Conservation (phyloP, 2,329 filamentous ascomycete species). For the Fusarium dimerum region DNA sequence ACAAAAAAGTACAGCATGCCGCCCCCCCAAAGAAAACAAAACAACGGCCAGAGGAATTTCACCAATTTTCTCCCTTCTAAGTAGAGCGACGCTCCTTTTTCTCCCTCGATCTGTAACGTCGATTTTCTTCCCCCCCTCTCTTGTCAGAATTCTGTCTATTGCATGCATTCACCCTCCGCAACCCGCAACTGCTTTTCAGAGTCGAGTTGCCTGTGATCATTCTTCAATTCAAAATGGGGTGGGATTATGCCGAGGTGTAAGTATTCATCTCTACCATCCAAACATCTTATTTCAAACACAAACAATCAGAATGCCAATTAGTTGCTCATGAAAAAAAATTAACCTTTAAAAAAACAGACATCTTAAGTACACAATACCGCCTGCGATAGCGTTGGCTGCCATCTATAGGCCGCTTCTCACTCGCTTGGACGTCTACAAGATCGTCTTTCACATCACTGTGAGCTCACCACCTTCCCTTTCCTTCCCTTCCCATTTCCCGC, state of each 20-base stretch:
- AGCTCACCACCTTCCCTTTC: rapidly evolving
- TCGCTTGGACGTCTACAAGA: constrained; percentile 16
- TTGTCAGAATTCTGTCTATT: neutral
- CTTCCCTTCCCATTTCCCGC: neutral
- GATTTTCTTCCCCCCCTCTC: neutral
- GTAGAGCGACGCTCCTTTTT: neutral
- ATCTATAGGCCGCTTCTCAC: constrained; percentile 20
- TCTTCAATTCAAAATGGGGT: constrained; percentile 23
- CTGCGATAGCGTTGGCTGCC: constrained; percentile 10
- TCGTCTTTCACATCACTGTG: constrained; percentile 21
- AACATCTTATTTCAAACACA: too few relatives aligned
- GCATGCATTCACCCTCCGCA: neutral
- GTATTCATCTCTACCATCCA: neutral
- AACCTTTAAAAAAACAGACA: constrained; percentile 9
- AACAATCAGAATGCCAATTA: neutral
- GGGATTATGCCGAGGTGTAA: constrained; percentile 27
- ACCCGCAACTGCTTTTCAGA: neutral
- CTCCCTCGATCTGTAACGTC: neutral
- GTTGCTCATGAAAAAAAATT: neutral
- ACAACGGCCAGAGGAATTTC: neutral
- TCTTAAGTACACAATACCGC: constrained; percentile 25
- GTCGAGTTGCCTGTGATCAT: neutral
- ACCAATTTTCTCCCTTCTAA: neutral
- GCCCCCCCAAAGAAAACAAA: neutral
- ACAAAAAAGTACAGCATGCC: neutral